A percentile compares a stretch with the other conserved stretches of the same genome.
These are phyloP conservation scores for Metschnikowia noctiluminum DNA, from an alignment of 805 yeast genomes.

Conservation along the genomic window DNA sequence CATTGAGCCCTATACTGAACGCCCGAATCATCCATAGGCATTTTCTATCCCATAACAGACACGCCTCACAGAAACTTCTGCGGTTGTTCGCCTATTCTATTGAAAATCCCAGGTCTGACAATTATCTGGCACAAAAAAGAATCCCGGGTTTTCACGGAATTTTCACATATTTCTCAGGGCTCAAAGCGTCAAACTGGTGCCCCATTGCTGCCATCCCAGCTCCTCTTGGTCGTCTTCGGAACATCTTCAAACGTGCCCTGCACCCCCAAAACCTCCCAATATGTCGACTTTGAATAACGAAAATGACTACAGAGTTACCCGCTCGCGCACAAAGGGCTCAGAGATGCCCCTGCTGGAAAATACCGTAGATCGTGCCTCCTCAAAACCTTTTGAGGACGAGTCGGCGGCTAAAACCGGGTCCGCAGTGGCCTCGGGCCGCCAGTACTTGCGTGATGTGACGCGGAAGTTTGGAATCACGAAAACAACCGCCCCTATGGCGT, in stretches of 20 bases:
- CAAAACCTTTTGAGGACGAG: neutral
- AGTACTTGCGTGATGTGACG: conserved; percentile 38
- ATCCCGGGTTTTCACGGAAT: no score
- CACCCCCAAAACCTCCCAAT: conserved; percentile 1
- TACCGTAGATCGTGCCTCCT: neutral
- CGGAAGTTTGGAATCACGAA: conserved; percentile 29
- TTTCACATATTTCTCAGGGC: no score
- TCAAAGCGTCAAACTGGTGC: no score
- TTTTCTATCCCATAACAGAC: neutral
- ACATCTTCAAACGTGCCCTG: no score
- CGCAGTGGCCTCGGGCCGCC: conserved; percentile 5
- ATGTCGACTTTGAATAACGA: conserved; percentile 34
- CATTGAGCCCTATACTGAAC: neutral
- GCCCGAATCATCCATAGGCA: neutral
- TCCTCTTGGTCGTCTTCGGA: neutral
- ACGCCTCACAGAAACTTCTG: no score
- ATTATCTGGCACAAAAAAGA: no score
- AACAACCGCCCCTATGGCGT: conserved; percentile 1
- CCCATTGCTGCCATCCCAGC: neutral
- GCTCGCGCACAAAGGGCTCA: conserved; percentile 20
- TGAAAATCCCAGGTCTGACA: no score
- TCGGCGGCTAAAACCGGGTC: neutral
- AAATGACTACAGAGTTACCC: conserved; percentile 36
- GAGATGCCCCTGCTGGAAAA: neutral
- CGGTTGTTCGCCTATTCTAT: no score